phyloP scores from a whole-genome alignment of 2,329 filamentous ascomycete species.

The Exophiala alcalophila region DNA sequence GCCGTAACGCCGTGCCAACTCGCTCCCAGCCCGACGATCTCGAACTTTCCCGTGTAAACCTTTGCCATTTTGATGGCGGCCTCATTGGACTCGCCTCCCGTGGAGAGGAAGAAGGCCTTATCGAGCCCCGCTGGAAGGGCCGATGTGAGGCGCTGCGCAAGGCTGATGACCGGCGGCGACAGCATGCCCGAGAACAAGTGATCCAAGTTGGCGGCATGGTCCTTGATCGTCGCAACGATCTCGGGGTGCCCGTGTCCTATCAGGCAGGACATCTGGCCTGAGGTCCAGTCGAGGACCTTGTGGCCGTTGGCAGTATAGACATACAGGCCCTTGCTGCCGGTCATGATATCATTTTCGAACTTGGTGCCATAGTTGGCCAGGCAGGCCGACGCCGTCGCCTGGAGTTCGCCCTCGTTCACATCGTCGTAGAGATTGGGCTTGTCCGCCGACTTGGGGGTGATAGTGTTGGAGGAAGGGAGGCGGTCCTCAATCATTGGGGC shows the following conservation, averaged over 20 bases:
- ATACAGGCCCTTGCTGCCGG: constrained; percentile 44
- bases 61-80: constrained; percentile 65
- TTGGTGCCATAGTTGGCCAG: constrained; percentile 30
- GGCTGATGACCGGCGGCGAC: constrained; percentile 55
- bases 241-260: constrained; percentile 59
- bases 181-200: constrained; percentile 61
- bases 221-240: constrained; percentile 52
- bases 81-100: constrained; percentile 58
- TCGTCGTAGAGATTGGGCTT: constrained; percentile 37
- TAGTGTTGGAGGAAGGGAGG: constrained; percentile 35
- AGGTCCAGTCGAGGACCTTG: constrained; percentile 58
- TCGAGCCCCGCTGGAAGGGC: constrained; percentile 51
- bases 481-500: constrained; percentile 30
- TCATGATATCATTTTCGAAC: constrained; percentile 42
- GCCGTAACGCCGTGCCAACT: constrained; percentile 62
- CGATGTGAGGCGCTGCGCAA: constrained; percentile 51
- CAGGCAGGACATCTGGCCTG: constrained; percentile 60
- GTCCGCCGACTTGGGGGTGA: constrained; percentile 37
- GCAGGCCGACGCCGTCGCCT: constrained; percentile 36
- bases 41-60: constrained; percentile 61
- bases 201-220: constrained; percentile 53
- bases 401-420: constrained; percentile 27
- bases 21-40: constrained; percentile 59
- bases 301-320: constrained; percentile 47
- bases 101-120: constrained; percentile 58